These are phyloP conservation scores for Cercospora zeina DNA, from an alignment of 2,329 filamentous ascomycete species.

Conservation along the genomic window DNA sequence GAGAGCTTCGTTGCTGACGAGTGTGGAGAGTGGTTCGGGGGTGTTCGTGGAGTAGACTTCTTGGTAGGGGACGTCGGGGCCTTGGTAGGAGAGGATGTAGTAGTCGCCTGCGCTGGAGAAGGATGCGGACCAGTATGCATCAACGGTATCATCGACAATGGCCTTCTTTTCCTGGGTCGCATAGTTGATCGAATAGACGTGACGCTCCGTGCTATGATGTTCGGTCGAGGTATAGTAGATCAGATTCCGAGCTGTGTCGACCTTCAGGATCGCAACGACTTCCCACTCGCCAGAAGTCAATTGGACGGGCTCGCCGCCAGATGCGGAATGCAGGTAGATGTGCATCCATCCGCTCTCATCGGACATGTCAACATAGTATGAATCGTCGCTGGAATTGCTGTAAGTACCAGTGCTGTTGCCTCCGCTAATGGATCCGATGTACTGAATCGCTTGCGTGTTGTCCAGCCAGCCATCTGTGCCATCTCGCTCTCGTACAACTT, in stretches of 20 bases:
- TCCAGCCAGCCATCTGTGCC: conserved; percentile 64
- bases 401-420: conserved; percentile 34
- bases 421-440: conserved; percentile 50
- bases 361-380: conserved; percentile 66
- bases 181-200: conserved; percentile 67
- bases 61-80: conserved; percentile 69
- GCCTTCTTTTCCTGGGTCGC: conserved; percentile 55
- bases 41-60: conserved; percentile 63
- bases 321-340: conserved; percentile 63
- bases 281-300: conserved; percentile 61
- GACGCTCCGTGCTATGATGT: conserved; percentile 65
- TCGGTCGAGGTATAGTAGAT: conserved; percentile 67
- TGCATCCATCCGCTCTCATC: conserved; percentile 67
- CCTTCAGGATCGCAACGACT: conserved; percentile 59
- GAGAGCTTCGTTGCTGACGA: conserved; percentile 62
- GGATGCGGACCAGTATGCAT: conserved; percentile 63
- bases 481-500: conserved; percentile 57
- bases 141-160: conserved; percentile 61
- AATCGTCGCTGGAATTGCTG: conserved; percentile 36
- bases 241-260: conserved; percentile 58
- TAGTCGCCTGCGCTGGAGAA: conserved; percentile 64
- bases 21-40: conserved; percentile 57
- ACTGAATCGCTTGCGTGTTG: conserved; percentile 58
- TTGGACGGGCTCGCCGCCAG: conserved; percentile 54
- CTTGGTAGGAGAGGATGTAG: conserved; percentile 65